A percentile compares a stretch with the other conserved stretches of the same genome.
Conservation (phyloP, 2,329 filamentous ascomycete species). For the Penicillium sp. region DNA sequence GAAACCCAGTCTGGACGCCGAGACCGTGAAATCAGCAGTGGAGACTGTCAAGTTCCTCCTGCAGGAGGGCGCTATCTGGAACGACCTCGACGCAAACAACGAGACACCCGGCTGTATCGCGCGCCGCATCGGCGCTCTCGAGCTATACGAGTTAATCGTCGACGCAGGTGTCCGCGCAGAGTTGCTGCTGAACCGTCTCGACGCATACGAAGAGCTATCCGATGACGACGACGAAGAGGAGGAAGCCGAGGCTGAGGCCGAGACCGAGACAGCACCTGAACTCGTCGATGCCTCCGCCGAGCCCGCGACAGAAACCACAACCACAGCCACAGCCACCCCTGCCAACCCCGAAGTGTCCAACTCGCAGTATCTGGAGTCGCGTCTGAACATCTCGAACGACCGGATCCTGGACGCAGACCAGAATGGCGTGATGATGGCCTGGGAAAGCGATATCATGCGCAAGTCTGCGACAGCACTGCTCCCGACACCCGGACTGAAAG, state of each 20-base stretch:
- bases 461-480: conserved; percentile 69
- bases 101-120: conserved; percentile 94
- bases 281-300: conserved; percentile 25
- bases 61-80: conserved; percentile 92
- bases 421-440: conserved; percentile 92
- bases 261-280: conserved; percentile 22
- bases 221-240: conserved; percentile 38
- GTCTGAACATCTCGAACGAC: conserved; percentile 62
- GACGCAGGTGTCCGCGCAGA: conserved; percentile 90
- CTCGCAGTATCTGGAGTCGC: conserved; percentile 66
- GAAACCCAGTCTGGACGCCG: conserved; percentile 55
- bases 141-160: conserved; percentile 78
- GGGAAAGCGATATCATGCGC: conserved; percentile 85
- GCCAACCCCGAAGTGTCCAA: conserved; percentile 55
- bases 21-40: conserved; percentile 8
- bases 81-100: conserved; percentile 80
- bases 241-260: conserved; percentile 17
- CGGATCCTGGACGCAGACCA: conserved; percentile 71
- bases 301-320: conserved; percentile 9
- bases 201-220: conserved; percentile 71
- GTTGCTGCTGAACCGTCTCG: conserved; percentile 76
- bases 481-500: conserved; percentile 61
- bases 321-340: conserved; percentile 4
- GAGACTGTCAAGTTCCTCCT: conserved; percentile 68
- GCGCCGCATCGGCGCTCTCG: conserved; percentile 62